Evolutionary conservation across 257 asterid genomes (phyloP).

Genomic region (Craterostigma plantagineum): DNA sequence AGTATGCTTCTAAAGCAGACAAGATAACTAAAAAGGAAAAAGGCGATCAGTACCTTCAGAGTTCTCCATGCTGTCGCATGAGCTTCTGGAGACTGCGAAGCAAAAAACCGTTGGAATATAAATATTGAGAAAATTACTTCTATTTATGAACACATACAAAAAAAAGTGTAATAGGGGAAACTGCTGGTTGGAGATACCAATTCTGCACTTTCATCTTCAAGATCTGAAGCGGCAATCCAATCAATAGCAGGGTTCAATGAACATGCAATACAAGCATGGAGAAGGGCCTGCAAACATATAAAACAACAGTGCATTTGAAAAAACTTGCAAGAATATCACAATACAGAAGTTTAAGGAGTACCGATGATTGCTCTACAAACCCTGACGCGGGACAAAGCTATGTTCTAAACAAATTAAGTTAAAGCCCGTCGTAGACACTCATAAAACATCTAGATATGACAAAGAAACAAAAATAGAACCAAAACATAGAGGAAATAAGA

Average conservation of each 20-base stretch:
- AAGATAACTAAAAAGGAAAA: conserved; percentile 1
- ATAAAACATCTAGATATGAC: background rate
- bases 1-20: background rate
- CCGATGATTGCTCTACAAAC: too few relatives aligned
- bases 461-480: background rate
- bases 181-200: conserved; percentile 17
- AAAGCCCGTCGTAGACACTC: too few relatives aligned
- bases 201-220: conserved; percentile 65
- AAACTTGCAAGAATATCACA: background rate
- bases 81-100: conserved; percentile 67
- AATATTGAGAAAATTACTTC: background rate
- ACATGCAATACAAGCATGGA: conserved; percentile 88
- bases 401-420: too few relatives aligned
- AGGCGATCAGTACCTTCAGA: conserved; percentile 29
- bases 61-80: conserved; percentile 77
- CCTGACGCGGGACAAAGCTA: too few relatives aligned
- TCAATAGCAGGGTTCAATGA: conserved; percentile 71
- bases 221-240: conserved; percentile 99
- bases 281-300: conserved; percentile 49
- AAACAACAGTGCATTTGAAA: conserved; percentile 6
- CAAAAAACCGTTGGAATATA: background rate
- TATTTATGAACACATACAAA: background rate
- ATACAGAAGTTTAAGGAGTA: too few relatives aligned
- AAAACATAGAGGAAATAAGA: background rate
- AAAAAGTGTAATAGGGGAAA: background rate